Evolutionary conservation across 164 flowering plant genomes (phyloP), one percentile per base, ranked within the genome.

Genomic region (Liriodendron chinense): DNA sequence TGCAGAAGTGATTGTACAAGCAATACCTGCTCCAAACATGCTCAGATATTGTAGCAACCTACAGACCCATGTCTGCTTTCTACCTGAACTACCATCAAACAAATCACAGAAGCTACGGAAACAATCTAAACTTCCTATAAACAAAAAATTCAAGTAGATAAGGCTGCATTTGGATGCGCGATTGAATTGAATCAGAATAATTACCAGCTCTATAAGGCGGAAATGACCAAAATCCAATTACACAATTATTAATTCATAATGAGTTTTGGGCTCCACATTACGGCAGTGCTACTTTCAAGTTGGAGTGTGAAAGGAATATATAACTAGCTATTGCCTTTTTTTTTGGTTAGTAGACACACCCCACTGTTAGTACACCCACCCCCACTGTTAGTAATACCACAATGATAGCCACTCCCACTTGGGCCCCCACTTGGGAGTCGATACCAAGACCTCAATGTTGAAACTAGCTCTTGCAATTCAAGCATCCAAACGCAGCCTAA

Each of bases 11-110:
- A 80, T 79, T 64, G 71, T 74, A 69, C 83, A 83, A 66, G 87
- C 84, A 79, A 84, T 69, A 24, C 77, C 80, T 69, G 75, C 72
- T 65, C 80, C 82, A 78, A 81, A 86, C 26, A 87, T 72, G 82
- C 86, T 86, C 43, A 83, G n/a, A 49, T 79, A 71, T 53, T 85
- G 86, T 59, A 90, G 65, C 13, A n/a, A 26, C 12, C 87, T 90
- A 80, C 94, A 88, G 13, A 87, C 28, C 82, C 77, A 75, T 16
- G 81, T 81, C 65, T 72, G 79, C 61, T 72, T 77, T 68, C 47
- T 28, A 43, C 79, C 75, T 77, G 79, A 47, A 72, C 75, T 79
- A 28, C 57, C 80, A 76, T 43, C 2, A 49, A 76, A 76, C 14
- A 77, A 70, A 74, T 74, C 61, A 67, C 47, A 34, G 65, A 23